These are phyloP conservation scores for Paramecium bursaria DNA, from an alignment of 73 alveolate species.

Conservation along the genomic window DNA sequence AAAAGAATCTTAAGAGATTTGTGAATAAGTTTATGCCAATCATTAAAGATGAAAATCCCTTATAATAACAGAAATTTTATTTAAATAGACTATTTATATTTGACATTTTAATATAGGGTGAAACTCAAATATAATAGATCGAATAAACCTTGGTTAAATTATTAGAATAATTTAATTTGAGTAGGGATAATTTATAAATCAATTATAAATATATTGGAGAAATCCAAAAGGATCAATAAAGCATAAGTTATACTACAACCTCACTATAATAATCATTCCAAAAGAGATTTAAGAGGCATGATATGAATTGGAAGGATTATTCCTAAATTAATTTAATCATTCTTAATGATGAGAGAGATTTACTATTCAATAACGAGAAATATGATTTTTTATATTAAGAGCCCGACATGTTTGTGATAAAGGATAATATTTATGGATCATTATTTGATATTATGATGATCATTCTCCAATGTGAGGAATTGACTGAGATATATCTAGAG, in stretches of 20 bases:
- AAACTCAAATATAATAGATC: neutral
- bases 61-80: slow-evolving; percentile 3
- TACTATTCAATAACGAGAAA: neutral
- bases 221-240: neutral
- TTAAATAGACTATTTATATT: slow-evolving; percentile 8
- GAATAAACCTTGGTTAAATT: neutral
- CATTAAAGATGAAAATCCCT: neutral
- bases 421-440: neutral
- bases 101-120: slow-evolving; percentile 8
- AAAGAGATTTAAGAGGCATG: neutral
- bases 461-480: neutral
- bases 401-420: neutral
- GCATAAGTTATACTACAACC: too few relatives aligned
- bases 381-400: neutral
- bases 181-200: neutral
- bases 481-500: neutral
- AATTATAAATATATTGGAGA: neutral
- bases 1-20: slow-evolving; percentile 37
- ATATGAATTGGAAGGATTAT: slow-evolving; percentile 37
- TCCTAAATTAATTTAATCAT: neutral
- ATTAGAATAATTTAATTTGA: neutral
- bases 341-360: neutral
- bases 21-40: slow-evolving; percentile 31
- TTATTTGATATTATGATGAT: neutral
- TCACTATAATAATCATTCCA: neutral